Base-by-base conservation (phyloP, 108 stramenopile species). In the Cyclotella sp. region DNA sequence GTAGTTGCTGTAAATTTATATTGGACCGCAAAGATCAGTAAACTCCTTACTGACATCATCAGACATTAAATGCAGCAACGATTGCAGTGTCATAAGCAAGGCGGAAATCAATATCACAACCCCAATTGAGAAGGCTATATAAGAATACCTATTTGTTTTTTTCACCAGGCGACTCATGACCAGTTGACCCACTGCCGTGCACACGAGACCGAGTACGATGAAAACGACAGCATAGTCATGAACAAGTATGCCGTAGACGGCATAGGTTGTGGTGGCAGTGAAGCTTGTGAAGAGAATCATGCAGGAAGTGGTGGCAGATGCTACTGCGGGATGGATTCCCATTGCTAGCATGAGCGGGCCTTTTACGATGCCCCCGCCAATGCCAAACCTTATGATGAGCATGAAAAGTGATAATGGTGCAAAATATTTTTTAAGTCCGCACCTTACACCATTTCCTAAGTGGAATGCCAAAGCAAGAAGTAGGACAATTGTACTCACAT, bases 271-370 rank as follows among this genome's bases (percentile, higher is more conserved):
- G 16, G 96, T 88, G 10, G 97, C 94, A 11, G 93, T 81, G 62
- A 96, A 86, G 41, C 88, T 84, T 21, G 98, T 97, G 79, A 97
- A 96, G 27, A 99, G 81, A 64, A 97, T 94, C 98, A 99, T 99
- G 58, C 85, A 83, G 0, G 96, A 93, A 13, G 90, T 88, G 15
- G 94, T 96, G 6, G 97, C 97, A 0, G 93, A 87, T 0, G 92
- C 91, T 65, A 99, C 97, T 27, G 78, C 78, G 14, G 98, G 98
- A 78, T 96, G 95, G 18, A 96, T 96, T 40, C 97, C 97, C 93
- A 97, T 97, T 54, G 96, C 93, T 47, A 98, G 85, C 97, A 99
- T 95, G 19, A 97, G 76, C 0, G 97, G 97, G 0, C 97, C 97
- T 72, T 92, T 94, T 28, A 98, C 91, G 63, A 98, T 87, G 44